Conservation (phyloP, 306 rosid genomes). For the Trifolium pratense region DNA sequence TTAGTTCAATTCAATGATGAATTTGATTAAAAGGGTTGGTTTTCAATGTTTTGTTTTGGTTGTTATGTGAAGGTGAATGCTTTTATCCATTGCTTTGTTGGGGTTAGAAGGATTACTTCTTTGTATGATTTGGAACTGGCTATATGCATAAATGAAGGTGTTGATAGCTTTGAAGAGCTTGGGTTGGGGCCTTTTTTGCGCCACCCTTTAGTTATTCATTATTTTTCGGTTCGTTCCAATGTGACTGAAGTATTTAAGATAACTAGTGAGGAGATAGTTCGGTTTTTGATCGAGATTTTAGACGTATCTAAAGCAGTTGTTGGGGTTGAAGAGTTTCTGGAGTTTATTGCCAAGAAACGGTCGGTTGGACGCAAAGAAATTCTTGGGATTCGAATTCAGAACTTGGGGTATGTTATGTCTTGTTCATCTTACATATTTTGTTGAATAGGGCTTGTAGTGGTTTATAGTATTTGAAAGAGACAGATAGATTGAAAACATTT, state of each 20-base stretch:
- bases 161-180: slow-evolving; percentile 69
- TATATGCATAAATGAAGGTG: slow-evolving; percentile 74
- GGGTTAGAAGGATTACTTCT: slow-evolving; percentile 70
- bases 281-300: slow-evolving; percentile 51
- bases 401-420: slow-evolving; percentile 69
- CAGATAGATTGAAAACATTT: slow-evolving; percentile 8
- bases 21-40: not conserved
- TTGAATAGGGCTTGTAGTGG: not conserved
- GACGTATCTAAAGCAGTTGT: slow-evolving; percentile 46
- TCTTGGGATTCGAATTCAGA: slow-evolving; percentile 80
- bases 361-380: slow-evolving; percentile 61
- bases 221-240: slow-evolving; percentile 60
- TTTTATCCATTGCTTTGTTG: slow-evolving; percentile 89
- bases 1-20: not conserved
- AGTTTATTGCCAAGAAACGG: slow-evolving; percentile 65
- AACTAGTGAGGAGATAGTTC: slow-evolving; percentile 61
- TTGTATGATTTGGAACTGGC: slow-evolving; percentile 80
- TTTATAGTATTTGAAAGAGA: slow-evolving; percentile 18
- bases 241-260: slow-evolving; percentile 64
- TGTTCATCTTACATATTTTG: slow-evolving; percentile 28
- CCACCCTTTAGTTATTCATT: slow-evolving; percentile 79
- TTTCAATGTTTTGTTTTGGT: slow-evolving; percentile 27
- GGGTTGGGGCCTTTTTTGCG: slow-evolving; percentile 84
- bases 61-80: slow-evolving; percentile 73
- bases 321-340: slow-evolving; percentile 64